A percentile compares a stretch with the other conserved stretches of the same genome.
These are phyloP conservation scores for Cytospora mali DNA, from an alignment of 2,329 filamentous ascomycete genomes.

Conservation along the genomic window DNA sequence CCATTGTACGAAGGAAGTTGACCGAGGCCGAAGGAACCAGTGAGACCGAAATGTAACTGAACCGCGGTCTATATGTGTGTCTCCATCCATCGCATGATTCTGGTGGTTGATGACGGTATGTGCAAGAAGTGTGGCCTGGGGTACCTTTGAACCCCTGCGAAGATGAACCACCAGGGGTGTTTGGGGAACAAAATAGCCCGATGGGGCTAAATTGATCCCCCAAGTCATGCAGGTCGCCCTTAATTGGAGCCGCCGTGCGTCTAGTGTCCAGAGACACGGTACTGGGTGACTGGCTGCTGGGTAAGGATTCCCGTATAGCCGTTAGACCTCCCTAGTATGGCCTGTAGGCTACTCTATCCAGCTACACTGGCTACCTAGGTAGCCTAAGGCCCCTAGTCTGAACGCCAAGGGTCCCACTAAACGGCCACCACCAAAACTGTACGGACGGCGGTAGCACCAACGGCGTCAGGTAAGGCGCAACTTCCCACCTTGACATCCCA, in stretches of 20 bases:
- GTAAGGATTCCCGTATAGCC: background rate
- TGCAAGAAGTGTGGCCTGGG: background rate
- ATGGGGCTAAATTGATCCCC: background rate
- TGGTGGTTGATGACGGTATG: conserved; percentile 2
- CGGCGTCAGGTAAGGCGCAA: conserved; percentile 11
- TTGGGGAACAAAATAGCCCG: background rate
- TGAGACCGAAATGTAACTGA: conserved; percentile 1
- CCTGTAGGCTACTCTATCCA: background rate
- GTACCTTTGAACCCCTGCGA: background rate
- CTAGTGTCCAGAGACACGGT: background rate
- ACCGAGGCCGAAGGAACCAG: conserved; percentile 20
- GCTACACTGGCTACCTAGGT: background rate
- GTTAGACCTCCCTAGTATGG: background rate
- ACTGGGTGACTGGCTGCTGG: no score
- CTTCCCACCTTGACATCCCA: conserved; percentile 2
- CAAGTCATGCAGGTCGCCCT: background rate
- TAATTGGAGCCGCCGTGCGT: background rate
- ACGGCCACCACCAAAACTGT: background rate
- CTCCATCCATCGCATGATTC: conserved; percentile 20
- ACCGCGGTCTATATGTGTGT: conserved; percentile 19
- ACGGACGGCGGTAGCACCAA: conserved; percentile 9
- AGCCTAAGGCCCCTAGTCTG: background rate
- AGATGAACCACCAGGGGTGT: background rate
- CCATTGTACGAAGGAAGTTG: conserved; percentile 9
- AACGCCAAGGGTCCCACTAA: background rate